Evolutionary conservation across 1,139 yeast species (phyloP), one percentile per base, ranked within the genome.

Genomic region (Scheffersomyces stambukii): DNA sequence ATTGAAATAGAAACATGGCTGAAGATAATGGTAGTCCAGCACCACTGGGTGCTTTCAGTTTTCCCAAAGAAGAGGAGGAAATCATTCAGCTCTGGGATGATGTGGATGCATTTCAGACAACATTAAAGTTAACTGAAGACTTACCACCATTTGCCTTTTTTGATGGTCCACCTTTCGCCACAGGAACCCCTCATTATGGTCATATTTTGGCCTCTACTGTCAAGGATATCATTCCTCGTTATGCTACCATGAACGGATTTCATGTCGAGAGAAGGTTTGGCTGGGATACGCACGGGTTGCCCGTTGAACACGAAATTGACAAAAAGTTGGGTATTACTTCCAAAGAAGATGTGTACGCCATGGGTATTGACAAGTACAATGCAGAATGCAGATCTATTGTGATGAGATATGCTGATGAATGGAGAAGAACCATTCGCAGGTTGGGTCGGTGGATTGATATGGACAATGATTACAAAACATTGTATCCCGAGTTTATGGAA

Each of bases 121-220:
- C 95, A 24, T 58, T 88, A 42, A 80, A 88, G 57, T 69, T 88
- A 43, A 84, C 95, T 29, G 72, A 89, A 55, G 97, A 76, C 36
- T 75, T 80, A 43, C 94, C 95, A 22, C 82, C 81, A 33, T 91
- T 89, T 58, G 77, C 96, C 25, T 91, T 91, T 57, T 93, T 85
- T 53, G 99, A 91, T 60, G 99, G 99, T 19, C 99, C 99, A 8
- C 99, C 99, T 43, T 91, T 91, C 60, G 99, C 99, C 35, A 91
- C 98, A 4, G 97, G 98, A 54, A 85, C 96, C 21, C 99, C 99
- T 26, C 99, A 91, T 57, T 93, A 91, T 56, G 99, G 99, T 38
- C 99, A 91, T 54, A 81, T 91, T 52, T 70, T 93, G 57, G 93
- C 97, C 3, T 89, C 97, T 22, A 91, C 98, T 34, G 85, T 88